Conservation (phyloP, 2,329 filamentous ascomycete genomes). For the Claviceps paspali region DNA sequence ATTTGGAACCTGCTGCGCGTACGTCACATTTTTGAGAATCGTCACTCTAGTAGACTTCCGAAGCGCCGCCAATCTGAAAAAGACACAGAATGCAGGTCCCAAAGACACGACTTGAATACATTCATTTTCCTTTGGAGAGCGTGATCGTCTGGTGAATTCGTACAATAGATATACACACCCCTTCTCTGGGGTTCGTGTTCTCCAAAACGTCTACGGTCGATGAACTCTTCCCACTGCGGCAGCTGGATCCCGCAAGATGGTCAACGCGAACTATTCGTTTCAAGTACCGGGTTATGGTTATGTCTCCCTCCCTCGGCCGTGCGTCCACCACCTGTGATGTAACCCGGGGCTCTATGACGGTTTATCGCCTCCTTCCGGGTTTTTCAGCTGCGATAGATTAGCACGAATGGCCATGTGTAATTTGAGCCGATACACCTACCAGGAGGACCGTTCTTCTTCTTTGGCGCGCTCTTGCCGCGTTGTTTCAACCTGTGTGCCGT, state of each 20-base stretch:
- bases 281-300: no score
- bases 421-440: conserved; percentile 14
- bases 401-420: not conserved
- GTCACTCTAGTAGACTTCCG: no score
- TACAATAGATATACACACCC: conserved; percentile 1
- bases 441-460: conserved; percentile 60
- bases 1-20: not conserved
- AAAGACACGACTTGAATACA: not conserved
- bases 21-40: no score
- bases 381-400: conserved; percentile 12
- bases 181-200: not conserved
- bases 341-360: not conserved
- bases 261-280: no score
- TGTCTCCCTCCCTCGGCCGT: not conserved
- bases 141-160: not conserved
- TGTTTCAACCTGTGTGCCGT: conserved; percentile 43
- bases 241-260: not conserved
- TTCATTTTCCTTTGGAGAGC: not conserved
- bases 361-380: conserved; percentile 17
- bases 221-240: not conserved
- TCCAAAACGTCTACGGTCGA: not conserved
- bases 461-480: conserved; percentile 73
- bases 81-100: not conserved
- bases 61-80: no score
- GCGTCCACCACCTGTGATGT: not conserved